These are phyloP conservation scores for Mycena amicta DNA, from an alignment of 768 basidiomycete genomes.

Conservation along the genomic window DNA sequence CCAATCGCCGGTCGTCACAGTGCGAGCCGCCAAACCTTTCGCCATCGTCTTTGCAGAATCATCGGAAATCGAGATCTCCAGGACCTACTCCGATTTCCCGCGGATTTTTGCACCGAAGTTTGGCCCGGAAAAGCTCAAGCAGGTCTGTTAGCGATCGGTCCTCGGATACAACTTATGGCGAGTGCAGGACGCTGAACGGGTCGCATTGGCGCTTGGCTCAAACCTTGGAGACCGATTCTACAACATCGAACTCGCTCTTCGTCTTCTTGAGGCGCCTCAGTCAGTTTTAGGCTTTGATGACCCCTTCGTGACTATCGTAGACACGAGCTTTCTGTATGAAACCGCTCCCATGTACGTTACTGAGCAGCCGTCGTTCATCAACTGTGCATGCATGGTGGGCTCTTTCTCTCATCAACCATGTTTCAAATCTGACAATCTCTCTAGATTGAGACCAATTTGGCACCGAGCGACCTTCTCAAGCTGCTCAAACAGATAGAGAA, in stretches of 20 bases:
- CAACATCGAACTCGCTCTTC: slow-evolving; percentile 80
- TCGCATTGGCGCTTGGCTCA: slow-evolving; percentile 82
- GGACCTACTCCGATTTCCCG: slow-evolving; percentile 43
- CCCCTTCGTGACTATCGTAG: slow-evolving; percentile 47
- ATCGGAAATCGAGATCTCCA: slow-evolving; percentile 62
- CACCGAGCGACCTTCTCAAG: slow-evolving; percentile 57
- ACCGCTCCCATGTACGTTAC: slow-evolving; percentile 94
- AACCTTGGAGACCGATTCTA: slow-evolving; percentile 87
- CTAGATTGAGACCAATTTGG: slow-evolving; percentile 79
- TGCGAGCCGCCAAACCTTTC: slow-evolving; percentile 71
- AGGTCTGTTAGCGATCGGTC: too few relatives aligned
- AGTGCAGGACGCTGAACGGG: slow-evolving; percentile 23
- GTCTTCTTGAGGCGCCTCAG: slow-evolving; percentile 60
- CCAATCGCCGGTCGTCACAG: slow-evolving; percentile 39
- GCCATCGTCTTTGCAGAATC: slow-evolving; percentile 70
- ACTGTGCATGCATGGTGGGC: slow-evolving; percentile 54
- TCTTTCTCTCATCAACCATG: too few relatives aligned
- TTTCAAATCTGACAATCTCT: not conserved
- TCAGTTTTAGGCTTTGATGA: slow-evolving; percentile 28
- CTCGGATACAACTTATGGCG: not conserved
- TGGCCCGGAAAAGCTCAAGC: not conserved
- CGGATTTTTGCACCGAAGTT: slow-evolving; percentile 5
- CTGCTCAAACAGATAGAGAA: slow-evolving; percentile 75
- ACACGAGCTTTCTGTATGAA: slow-evolving; percentile 92
- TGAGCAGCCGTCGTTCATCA: slow-evolving; percentile 87